These are phyloP conservation scores for Chlorella sp. DNA, from an alignment of 139 green algal genomes.

Conservation along the genomic window DNA sequence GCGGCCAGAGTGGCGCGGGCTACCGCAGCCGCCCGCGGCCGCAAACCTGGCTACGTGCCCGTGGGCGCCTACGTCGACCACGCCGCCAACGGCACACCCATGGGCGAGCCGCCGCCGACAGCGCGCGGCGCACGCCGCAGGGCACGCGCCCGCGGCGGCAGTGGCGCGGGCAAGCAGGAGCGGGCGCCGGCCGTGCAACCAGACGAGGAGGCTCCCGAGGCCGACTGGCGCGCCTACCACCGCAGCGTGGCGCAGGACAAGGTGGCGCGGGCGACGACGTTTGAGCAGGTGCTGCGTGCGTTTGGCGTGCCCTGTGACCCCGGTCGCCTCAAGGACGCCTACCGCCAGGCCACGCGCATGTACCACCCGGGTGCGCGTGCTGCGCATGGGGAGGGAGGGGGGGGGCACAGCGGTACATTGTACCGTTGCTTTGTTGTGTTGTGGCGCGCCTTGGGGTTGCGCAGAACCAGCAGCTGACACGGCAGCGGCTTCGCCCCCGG, in stretches of 20 bases:
- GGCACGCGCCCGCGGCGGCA: background rate
- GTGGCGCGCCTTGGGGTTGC: too few relatives aligned
- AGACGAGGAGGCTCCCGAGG: background rate
- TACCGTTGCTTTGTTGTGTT: too few relatives aligned
- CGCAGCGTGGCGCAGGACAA: background rate
- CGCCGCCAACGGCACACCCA: too few relatives aligned
- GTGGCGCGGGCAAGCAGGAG: background rate
- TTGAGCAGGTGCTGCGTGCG: constrained; percentile 20
- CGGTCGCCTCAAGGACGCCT: constrained; percentile 11
- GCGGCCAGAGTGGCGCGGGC: too few relatives aligned
- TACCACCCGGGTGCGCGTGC: constrained; percentile 31
- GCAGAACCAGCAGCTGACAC: background rate
- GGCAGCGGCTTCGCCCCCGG: background rate
- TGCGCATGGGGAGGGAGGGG: too few relatives aligned
- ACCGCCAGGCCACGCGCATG: constrained; percentile 39
- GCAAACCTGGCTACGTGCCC: too few relatives aligned
- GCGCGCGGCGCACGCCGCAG: background rate
- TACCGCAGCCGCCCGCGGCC: too few relatives aligned
- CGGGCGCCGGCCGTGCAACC: background rate
- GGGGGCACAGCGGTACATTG: too few relatives aligned
- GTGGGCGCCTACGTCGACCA: too few relatives aligned
- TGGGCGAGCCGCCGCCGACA: background rate
- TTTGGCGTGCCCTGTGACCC: constrained; percentile 32
- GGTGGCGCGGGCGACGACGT: constrained; percentile 1
- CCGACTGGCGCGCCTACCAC: background rate